phyloP scores from a whole-genome alignment of 805 yeast species.

The Isabelozyma pseudorhagii region DNA sequence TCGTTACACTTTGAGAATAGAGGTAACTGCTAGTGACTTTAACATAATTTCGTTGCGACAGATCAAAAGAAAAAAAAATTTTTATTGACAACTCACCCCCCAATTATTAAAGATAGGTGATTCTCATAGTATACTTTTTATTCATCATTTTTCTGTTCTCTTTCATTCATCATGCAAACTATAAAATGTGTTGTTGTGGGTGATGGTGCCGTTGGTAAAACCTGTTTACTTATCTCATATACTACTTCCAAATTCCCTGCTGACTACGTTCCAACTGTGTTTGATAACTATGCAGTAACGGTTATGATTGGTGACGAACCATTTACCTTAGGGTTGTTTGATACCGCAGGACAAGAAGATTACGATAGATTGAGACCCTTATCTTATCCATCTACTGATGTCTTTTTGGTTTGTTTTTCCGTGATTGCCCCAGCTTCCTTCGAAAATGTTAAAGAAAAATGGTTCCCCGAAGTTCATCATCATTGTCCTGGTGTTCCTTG shows the following conservation, averaged over 20 bases:
- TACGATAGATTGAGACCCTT: conserved; percentile 90
- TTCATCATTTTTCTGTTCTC: no score
- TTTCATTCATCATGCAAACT: no score
- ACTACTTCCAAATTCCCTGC: conserved; percentile 90
- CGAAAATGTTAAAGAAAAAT: conserved; percentile 91
- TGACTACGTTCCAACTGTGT: conserved; percentile 93
- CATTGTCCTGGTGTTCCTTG: conserved; percentile 94
- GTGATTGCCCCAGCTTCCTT: conserved; percentile 89
- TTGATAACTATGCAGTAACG: conserved; percentile 96
- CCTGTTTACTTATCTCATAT: conserved; percentile 82
- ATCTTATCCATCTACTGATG: conserved; percentile 90
- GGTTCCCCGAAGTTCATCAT: conserved; percentile 91
- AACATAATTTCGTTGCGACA: no score
- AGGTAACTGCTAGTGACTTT: no score
- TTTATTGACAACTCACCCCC: no score
- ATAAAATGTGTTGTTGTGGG: conserved; percentile 87
- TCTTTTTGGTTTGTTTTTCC: conserved; percentile 86
- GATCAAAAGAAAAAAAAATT: no score
- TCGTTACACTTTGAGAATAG: no score
- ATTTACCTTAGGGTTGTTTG: conserved; percentile 94
- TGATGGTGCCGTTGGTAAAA: conserved; percentile 97
- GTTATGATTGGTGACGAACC: conserved; percentile 60
- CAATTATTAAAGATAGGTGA: no score
- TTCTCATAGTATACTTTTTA: no score
- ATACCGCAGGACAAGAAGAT: conserved; percentile 98